Base-by-base conservation (phyloP, 257 asterid genomes). In the Schizonepeta tenuifolia region DNA sequence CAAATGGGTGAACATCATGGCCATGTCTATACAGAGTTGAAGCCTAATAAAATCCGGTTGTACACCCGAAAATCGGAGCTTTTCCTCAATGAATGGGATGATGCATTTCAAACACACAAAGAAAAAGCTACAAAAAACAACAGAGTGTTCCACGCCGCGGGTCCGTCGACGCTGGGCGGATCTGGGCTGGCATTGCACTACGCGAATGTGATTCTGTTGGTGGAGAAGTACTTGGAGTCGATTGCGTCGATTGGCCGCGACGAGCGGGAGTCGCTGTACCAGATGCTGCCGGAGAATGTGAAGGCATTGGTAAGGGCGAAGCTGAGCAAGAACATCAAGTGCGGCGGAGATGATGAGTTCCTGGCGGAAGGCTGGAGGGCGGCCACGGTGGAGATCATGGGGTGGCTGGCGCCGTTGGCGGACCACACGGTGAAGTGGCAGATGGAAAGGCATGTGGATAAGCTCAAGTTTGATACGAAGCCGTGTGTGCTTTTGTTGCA, bases 341-440 rank as follows among this genome's bases (percentile, higher is more conserved):
- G 58, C 1, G 68, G 62, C 17, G 90, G 75, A 9, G 82, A 71
- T 0, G 98, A 88, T 47, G 79, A 74, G 59, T 60, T 43, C 22
- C 61, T 90, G 65, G 97, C 98, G 0, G 84, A 71, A n/a, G 95
- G 96, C 57, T 92, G 98, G 98, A 76, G 93, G 75, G 90, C 78
- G 0, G 93, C 96, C 0, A 46, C 87, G 86, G 73, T 15, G 33
- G 96, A 80, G 77, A 81, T 92, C 35, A 69, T 92, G 91, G 79
- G 74, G 77, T 92, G 98, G 98, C 86, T 92, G 3, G 84, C 75
- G 8, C 96, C 97, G 7, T 70, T 90, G 84, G 98, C 98, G 1
- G 82, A 75, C 0, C 83, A 87, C 51, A 90, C 95, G 2, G 65
- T 88, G 61, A 78, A 61, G 59, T 92, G 98, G 97, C 97, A 87